phyloP scores from a whole-genome alignment of 2,329 filamentous ascomycete species.

The Pseudogymnoascus sp. region DNA sequence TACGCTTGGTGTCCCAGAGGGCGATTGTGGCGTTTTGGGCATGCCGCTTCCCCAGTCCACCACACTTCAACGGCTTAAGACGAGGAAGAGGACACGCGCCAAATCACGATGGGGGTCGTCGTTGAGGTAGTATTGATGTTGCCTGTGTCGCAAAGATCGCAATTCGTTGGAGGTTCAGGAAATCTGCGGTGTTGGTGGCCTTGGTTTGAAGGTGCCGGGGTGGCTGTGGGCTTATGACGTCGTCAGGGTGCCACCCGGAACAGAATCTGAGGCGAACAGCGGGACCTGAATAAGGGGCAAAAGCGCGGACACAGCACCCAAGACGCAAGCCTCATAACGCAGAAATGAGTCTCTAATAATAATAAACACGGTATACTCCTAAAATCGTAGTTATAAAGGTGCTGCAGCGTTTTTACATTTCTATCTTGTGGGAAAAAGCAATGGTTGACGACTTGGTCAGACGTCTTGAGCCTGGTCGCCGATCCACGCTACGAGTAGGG shows the following conservation, averaged over 20 bases:
- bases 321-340: slow-evolving; percentile 7
- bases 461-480: not conserved
- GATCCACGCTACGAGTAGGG: slow-evolving; percentile 9
- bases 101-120: not conserved
- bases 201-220: slow-evolving; percentile 10
- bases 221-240: slow-evolving; percentile 14
- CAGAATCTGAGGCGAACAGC: slow-evolving; percentile 12
- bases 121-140: slow-evolving; percentile 2
- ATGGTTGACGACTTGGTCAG: slow-evolving; percentile 3
- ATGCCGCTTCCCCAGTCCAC: slow-evolving; percentile 24
- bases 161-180: slow-evolving; percentile 11
- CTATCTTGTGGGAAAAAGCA: not conserved
- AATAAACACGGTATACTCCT: not conserved
- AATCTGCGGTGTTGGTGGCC: slow-evolving; percentile 11
- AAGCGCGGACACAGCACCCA: not conserved
- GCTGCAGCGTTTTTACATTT: not conserved
- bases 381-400: not conserved
- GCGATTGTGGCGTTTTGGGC: slow-evolving; percentile 29
- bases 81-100: slow-evolving; percentile 1
- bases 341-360: not conserved
- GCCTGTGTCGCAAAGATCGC: slow-evolving; percentile 3
- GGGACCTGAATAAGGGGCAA: slow-evolving; percentile 11
- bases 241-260: slow-evolving; percentile 13
- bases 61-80: slow-evolving; percentile 12
- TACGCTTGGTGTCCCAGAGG: slow-evolving; percentile 29